phyloP scores from a whole-genome alignment of 257 asterid genomes.

The Plectranthus barbatus region DNA sequence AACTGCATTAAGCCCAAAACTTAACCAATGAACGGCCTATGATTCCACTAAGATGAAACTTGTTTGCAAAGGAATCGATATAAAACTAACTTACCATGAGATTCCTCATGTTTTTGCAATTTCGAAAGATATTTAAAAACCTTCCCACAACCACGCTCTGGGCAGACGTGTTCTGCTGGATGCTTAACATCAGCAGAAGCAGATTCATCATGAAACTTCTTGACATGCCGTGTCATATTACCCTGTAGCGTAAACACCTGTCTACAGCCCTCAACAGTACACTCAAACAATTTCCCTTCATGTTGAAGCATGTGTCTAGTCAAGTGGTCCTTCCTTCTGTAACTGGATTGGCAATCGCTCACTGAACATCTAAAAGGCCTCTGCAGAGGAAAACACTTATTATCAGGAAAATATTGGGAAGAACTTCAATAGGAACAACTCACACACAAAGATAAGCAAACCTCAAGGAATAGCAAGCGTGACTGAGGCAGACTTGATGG shows the following conservation, averaged over 20 bases:
- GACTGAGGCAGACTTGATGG: constrained; percentile 97
- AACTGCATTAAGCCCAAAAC: constrained; percentile 38
- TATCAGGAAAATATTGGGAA: not conserved
- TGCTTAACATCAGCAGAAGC: constrained; percentile 19
- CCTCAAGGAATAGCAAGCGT: constrained; percentile 53
- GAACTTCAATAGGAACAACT: not conserved
- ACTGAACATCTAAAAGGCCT: constrained; percentile 70
- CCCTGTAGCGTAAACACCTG: constrained; percentile 42
- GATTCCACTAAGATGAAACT: not conserved
- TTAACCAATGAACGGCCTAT: not conserved
- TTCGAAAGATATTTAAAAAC: constrained; percentile 57
- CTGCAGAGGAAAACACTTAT: constrained; percentile 30
- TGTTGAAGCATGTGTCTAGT: constrained; percentile 74
- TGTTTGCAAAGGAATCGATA: not conserved
- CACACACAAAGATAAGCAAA: constrained; percentile 19
- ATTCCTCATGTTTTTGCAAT: constrained; percentile 59
- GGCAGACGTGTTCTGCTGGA: constrained; percentile 47
- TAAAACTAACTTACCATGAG: constrained; percentile 49
- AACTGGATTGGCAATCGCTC: constrained; percentile 71
- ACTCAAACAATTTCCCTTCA: constrained; percentile 65
- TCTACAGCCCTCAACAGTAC: constrained; percentile 50
- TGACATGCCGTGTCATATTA: constrained; percentile 59
- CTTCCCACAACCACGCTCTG: constrained; percentile 79
- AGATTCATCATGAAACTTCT: constrained; percentile 53
- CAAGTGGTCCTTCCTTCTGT: constrained; percentile 81